phyloP scores from a whole-genome alignment of 768 basidiomycete species.

The Boletus rufocinnamomeus region DNA sequence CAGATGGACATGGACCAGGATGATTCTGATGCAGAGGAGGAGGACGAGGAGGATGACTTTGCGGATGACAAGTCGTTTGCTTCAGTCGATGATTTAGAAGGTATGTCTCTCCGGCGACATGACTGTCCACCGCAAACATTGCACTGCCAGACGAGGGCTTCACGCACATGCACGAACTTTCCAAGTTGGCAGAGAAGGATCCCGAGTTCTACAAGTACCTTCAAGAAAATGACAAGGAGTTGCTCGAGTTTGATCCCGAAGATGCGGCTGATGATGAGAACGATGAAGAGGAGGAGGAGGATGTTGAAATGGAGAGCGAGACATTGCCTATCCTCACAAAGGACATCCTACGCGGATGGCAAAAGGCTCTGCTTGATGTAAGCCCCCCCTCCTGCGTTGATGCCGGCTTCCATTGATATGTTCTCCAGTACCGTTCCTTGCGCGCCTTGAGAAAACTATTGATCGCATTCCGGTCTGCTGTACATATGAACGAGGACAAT shows the following conservation, averaged over 20 bases:
- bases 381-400: slow-evolving; percentile 19
- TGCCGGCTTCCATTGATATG: not conserved
- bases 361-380: slow-evolving; percentile 85
- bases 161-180: slow-evolving; percentile 77
- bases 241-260: slow-evolving; percentile 75
- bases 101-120: slow-evolving; percentile 28
- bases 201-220: slow-evolving; percentile 99
- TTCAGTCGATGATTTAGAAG: slow-evolving; percentile 78
- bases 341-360: slow-evolving; percentile 77
- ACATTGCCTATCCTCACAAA: slow-evolving; percentile 62
- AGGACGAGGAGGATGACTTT: slow-evolving; percentile 43
- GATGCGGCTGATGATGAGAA: slow-evolving; percentile 49
- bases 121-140: not conserved
- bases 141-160: slow-evolving; percentile 61
- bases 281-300: slow-evolving; percentile 46
- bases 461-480: slow-evolving; percentile 90
- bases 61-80: slow-evolving; percentile 69
- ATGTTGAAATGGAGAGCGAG: slow-evolving; percentile 44
- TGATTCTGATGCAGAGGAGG: slow-evolving; percentile 41
- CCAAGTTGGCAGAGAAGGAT: slow-evolving; percentile 90
- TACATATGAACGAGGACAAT: slow-evolving; percentile 84
- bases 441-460: slow-evolving; percentile 80
- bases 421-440: slow-evolving; percentile 76
- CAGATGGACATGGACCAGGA: slow-evolving; percentile 31
- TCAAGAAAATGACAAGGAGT: slow-evolving; percentile 90